Evolutionary conservation across 306 rosid genomes (phyloP).

Genomic region (Nissolia schottii): DNA sequence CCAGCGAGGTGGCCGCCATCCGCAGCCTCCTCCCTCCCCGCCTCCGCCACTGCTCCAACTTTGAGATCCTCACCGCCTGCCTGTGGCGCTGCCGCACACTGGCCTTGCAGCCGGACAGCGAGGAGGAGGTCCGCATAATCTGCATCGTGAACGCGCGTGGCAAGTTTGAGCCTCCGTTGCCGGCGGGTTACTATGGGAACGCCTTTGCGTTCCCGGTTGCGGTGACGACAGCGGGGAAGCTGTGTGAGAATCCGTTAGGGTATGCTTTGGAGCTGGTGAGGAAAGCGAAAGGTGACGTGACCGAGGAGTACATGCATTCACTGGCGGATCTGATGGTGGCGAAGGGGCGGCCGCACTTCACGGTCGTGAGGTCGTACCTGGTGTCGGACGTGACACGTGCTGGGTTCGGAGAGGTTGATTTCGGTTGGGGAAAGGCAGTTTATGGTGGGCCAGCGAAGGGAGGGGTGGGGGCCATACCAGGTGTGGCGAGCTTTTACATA

Average conservation of each 20-base stretch:
- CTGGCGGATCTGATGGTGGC: constrained; percentile 51
- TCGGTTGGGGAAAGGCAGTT: constrained; percentile 57
- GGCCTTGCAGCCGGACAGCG: constrained; percentile 8
- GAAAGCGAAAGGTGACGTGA: constrained; percentile 43
- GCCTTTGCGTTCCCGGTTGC: constrained; percentile 43
- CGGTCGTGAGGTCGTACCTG: constrained; percentile 33
- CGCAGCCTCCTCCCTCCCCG: constrained; percentile 35
- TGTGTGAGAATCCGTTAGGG: constrained; percentile 35
- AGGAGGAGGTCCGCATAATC: constrained; percentile 50
- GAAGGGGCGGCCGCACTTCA: constrained; percentile 37
- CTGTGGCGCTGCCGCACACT: constrained; percentile 62
- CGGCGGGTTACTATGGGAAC: constrained; percentile 56
- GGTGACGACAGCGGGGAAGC: constrained; percentile 37
- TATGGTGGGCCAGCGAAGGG: constrained; percentile 55
- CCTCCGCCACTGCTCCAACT: constrained; percentile 31
- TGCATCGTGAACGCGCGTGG: constrained; percentile 37
- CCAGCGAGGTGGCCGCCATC: constrained; percentile 34
- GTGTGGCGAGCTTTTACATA: constrained; percentile 42
- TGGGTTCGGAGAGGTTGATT: constrained; percentile 46
- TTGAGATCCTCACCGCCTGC: constrained; percentile 41
- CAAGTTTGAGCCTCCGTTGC: constrained; percentile 48
- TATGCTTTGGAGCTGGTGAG: constrained; percentile 51
- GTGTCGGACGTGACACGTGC: constrained; percentile 53
- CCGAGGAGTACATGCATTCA: constrained; percentile 53
- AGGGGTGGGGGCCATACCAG: constrained; percentile 44